A percentile compares a stretch with the other conserved stretches of the same genome.
These are phyloP conservation scores for Plasmodium malariae DNA, from an alignment of 169 alveolate species.

Conservation along the genomic window DNA sequence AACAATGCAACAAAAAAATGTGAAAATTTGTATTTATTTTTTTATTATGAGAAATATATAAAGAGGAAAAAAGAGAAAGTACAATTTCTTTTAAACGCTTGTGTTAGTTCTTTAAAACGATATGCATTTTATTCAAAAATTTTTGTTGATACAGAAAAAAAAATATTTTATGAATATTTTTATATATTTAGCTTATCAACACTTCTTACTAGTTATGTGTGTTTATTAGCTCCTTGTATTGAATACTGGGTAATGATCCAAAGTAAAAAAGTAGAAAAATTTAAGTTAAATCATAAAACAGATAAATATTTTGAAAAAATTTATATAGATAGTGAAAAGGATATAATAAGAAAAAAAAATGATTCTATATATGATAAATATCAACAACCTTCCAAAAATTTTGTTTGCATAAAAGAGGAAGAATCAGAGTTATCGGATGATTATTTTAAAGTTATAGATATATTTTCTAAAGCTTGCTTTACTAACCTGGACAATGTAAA, in stretches of 20 bases:
- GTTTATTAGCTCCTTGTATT: constrained; percentile 57
- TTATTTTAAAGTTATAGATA: constrained; percentile 68
- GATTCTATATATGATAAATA: constrained; percentile 77
- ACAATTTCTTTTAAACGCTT: constrained; percentile 20
- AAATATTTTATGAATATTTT: constrained; percentile 68
- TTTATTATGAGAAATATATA: constrained; percentile 73
- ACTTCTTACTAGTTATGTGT: constrained; percentile 56
- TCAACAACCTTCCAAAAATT: constrained; percentile 55
- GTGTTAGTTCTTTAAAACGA: constrained; percentile 49
- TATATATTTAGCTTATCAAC: constrained; percentile 66
- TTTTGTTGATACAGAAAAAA: constrained; percentile 59
- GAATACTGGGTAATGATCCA: constrained; percentile 50
- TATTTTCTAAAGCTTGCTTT: constrained; percentile 60
- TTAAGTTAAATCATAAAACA: constrained; percentile 28
- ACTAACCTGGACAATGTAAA: constrained; percentile 68
- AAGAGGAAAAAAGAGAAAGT: constrained; percentile 69
- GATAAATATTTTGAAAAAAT: constrained; percentile 64
- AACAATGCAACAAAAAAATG: constrained; percentile 21
- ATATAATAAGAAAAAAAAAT: constrained; percentile 64
- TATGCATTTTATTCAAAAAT: constrained; percentile 76
- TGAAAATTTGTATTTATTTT: constrained; percentile 72
- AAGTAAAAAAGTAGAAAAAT: constrained; percentile 63
- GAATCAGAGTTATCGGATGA: constrained; percentile 69
- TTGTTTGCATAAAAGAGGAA: constrained; percentile 30
- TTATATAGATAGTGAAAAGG: constrained; percentile 32